A percentile compares a stretch with the other conserved stretches of the same genome.
phyloP scores from a whole-genome alignment of 257 asterid species.

The Solanum bulbocastanum region DNA sequence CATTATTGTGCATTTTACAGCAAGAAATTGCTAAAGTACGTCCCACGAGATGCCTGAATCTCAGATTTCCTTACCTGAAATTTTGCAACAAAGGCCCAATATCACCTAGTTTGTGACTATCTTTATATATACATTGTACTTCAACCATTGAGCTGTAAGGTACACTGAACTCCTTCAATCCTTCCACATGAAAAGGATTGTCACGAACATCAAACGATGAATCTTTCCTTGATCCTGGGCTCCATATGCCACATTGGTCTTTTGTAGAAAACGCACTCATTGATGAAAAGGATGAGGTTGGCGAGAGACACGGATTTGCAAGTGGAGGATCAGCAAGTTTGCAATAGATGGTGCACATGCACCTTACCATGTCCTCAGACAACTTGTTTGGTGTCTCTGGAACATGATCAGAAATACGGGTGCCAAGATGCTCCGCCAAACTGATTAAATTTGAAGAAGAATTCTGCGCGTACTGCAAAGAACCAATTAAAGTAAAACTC shows the following conservation, averaged over 20 bases:
- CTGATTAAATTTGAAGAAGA: slow-evolving; percentile 58
- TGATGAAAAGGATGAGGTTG: slow-evolving; percentile 73
- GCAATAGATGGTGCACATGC: slow-evolving; percentile 76
- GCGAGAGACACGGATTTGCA: slow-evolving; percentile 50
- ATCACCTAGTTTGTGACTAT: slow-evolving; percentile 58
- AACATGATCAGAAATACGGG: slow-evolving; percentile 71
- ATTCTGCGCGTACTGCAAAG: slow-evolving; percentile 56
- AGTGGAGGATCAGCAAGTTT: slow-evolving; percentile 69
- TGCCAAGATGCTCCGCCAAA: slow-evolving; percentile 92
- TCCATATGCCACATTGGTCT: slow-evolving; percentile 69
- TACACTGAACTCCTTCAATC: slow-evolving; percentile 85
- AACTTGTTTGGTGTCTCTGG: slow-evolving; percentile 72
- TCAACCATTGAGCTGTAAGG: slow-evolving; percentile 98
- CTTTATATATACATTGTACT: slow-evolving; percentile 68
- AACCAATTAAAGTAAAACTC: neutral
- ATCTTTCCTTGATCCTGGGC: slow-evolving; percentile 63
- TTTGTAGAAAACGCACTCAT: slow-evolving; percentile 70
- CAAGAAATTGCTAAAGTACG: neutral
- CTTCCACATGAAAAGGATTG: slow-evolving; percentile 84
- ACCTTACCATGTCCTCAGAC: slow-evolving; percentile 91
- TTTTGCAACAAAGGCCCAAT: slow-evolving; percentile 57
- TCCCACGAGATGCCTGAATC: neutral
- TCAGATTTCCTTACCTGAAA: slow-evolving; percentile 43
- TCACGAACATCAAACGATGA: slow-evolving; percentile 79
- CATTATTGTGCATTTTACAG: neutral